Conservation (phyloP, 176 grass and related monocot genomes). For the Chloris gayana region DNA sequence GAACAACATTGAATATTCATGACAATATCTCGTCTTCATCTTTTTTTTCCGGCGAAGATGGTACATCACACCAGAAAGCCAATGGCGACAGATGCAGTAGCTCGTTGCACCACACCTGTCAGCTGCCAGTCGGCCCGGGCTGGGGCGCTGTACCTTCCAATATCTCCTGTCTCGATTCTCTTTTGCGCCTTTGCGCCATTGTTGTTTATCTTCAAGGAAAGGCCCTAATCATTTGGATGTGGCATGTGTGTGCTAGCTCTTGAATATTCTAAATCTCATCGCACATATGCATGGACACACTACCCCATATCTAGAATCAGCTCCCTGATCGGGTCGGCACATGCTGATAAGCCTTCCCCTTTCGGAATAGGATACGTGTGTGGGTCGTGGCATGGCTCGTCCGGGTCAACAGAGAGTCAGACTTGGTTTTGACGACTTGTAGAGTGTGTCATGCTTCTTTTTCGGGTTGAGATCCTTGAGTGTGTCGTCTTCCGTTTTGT, state of each 20-base stretch:
- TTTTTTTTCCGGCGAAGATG: not conserved
- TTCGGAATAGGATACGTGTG: not conserved
- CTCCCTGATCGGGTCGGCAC: slow-evolving; percentile 23
- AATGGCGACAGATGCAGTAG: not conserved
- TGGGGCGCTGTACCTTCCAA: slow-evolving; percentile 8
- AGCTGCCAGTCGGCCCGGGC: not conserved
- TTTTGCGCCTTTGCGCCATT: not conserved
- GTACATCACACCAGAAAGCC: not conserved
- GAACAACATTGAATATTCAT: not conserved
- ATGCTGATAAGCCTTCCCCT: slow-evolving; percentile 1
- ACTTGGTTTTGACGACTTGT: not conserved
- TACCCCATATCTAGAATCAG: not conserved
- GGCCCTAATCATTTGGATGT: slow-evolving; percentile 10
- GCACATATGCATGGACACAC: slow-evolving; percentile 28
- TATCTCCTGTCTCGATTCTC: not conserved
- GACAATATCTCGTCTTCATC: not conserved
- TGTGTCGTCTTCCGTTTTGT: not conserved
- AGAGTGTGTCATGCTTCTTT: not conserved
- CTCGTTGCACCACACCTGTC: not conserved
- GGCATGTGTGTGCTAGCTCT: not conserved
- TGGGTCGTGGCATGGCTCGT: not conserved
- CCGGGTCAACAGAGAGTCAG: not conserved
- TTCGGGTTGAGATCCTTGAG: not conserved
- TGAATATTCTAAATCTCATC: slow-evolving; percentile 16
- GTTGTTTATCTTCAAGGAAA: not conserved